Evolutionary conservation across 2,329 filamentous ascomycete genomes (phyloP).

Genomic region (Nemania sp.): DNA sequence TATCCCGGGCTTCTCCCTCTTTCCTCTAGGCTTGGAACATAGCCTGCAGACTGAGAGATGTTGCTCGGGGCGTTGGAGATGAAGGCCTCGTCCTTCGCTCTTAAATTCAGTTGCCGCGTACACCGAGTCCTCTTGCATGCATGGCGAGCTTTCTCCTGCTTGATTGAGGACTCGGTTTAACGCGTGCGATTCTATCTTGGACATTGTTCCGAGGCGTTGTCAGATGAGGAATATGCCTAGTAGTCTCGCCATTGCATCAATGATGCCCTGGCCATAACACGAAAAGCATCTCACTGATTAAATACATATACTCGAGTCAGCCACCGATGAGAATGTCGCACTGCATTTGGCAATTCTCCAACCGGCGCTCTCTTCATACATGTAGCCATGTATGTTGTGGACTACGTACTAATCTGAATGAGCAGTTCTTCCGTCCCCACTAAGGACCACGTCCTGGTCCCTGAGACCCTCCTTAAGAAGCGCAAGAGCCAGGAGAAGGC

Average conservation of each 20-base stretch:
- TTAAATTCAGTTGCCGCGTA: conserved; percentile 72
- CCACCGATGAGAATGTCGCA: conserved; percentile 89
- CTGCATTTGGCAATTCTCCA: conserved; percentile 88
- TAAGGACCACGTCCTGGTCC: conserved; percentile 93
- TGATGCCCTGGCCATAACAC: not conserved
- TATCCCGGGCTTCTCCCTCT: conserved; percentile 67
- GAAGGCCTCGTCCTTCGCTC: conserved; percentile 71
- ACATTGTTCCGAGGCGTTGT: conserved; percentile 69
- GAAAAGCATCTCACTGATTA: conserved; percentile 69
- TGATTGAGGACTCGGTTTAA: conserved; percentile 36
- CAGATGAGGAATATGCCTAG: conserved; percentile 62
- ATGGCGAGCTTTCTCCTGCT: not conserved
- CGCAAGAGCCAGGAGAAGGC: conserved; percentile 99
- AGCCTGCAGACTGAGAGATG: conserved; percentile 61
- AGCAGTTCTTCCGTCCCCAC: conserved; percentile 86
- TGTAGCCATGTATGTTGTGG: conserved; percentile 60
- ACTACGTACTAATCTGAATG: conserved; percentile 78
- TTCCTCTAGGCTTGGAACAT: conserved; percentile 49
- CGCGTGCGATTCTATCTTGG: conserved; percentile 51
- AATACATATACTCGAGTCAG: conserved; percentile 80
- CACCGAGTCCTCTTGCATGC: conserved; percentile 27
- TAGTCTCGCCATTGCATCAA: conserved; percentile 7
- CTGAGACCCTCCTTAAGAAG: conserved; percentile 99
- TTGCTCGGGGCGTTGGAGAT: conserved; percentile 75
- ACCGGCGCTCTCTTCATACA: conserved; percentile 72